Base-by-base conservation (phyloP, 257 asterid species). In the Agastache rugosa region DNA sequence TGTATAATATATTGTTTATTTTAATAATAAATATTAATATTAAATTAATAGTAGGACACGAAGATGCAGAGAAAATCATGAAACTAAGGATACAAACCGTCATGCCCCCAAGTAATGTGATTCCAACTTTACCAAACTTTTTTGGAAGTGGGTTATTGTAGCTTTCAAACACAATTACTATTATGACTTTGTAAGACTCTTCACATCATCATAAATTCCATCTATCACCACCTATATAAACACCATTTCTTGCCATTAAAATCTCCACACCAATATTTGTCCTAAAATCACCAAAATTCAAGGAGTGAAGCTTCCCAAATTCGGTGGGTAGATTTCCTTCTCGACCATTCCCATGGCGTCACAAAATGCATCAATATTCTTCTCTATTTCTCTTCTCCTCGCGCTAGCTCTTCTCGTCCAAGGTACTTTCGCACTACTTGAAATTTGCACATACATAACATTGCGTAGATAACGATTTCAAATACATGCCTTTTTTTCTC, bases 281-380 rank as follows among this genome's bases (percentile, higher is more conserved):
- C 19, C 14, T 2, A 14, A 12, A 59, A 59, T 59, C 64, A 25
- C 64, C 64, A 23, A 20, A 59, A 14, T 7, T 14, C 0, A 59
- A 59, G 20, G 15, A 2, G 5, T 20, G 11, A 50, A 50, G 50
- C 56, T 50, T 16, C 23, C 10, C 5, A 1, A 25, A 41, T 20
- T 10, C 1, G 7, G 41, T 3, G 2, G 16, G 10, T 48, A 25
- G 11, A 8, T 8, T 39, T 39, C 3, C 44, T 39, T 39, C 12
- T 37, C 42, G 42, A 37, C 11, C 11, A 39, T 1, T 39, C 14
- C 42, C 74, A 88, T 88, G 96, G 88, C 91, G 31, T 76, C 86
- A 20, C 61, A 10, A 22, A 63, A 58, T 25, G 63, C 73, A 44
- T 80, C 56, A 23, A 56, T 55, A 3, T 14, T 86, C 25, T 64